Base-by-base conservation (phyloP, 2,329 filamentous ascomycete species). In the Penicillium brevicompactum region DNA sequence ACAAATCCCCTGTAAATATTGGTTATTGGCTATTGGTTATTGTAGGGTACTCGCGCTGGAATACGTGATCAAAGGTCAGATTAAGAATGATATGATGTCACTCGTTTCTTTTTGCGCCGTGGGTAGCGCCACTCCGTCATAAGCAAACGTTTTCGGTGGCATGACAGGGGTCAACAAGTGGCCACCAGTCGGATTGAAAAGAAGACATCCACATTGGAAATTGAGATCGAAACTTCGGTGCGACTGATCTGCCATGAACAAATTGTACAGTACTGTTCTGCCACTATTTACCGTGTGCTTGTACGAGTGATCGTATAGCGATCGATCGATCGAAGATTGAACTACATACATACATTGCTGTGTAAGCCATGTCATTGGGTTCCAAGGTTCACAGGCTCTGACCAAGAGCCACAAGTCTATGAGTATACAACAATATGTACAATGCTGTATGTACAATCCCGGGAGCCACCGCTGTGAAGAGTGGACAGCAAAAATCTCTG, bases 61-160 rank as follows among this genome's bases (percentile, higher is more conserved):
- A 8, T 27, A 27, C 31, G 31, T 34, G 31, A n/a, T 7, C 34
- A 13, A 14, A 37, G 34, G 34, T 37, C 34, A n/a, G n/a, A 37
- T n/a, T 37, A 37, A 37, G 34, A 37, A 37, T n/a, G 11, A n/a
- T n/a, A 37, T n/a, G 38, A 41, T 21, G 1, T 41, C 38, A 18
- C 2, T 9, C 21, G 5, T 41, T 16, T 41, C 16, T 5, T 38
- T 34, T 41, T 16, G 18, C 37, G 22, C 34, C 40, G 30, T 45
- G 34, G 7, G 14, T 6, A 40, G 46, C 55, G 53, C 46, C 53
- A 58, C 49, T 1, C 2, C 46, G 53, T 58, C 56, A 58, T 47
- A 18, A 7, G 18, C 24, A 22, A 44, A 50, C 41, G 31, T 30
- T 49, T 30, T 49, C 22, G 48, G 32, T 42, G 14, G 22, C 32